Base-by-base conservation (phyloP, 2,329 filamentous ascomycete genomes). In the Daldinia eschscholtzii region DNA sequence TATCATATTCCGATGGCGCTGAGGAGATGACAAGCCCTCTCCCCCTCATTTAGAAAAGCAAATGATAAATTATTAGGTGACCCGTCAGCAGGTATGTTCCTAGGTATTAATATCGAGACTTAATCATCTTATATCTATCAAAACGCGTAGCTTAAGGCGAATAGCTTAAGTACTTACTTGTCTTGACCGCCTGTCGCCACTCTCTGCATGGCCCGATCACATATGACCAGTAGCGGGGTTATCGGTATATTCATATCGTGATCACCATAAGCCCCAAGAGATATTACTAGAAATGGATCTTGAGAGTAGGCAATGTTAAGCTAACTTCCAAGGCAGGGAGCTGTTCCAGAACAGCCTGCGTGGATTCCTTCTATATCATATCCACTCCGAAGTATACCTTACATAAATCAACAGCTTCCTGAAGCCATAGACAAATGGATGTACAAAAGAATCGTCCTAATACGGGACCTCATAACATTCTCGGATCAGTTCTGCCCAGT, bases 401-500 rank as follows among this genome's bases (percentile, higher is more conserved):
- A 9, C 35, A 12, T 39, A 5, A 39, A 15, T 15, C 13, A 39
- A 39, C 3, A 39, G 35, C 5, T 5, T 2, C 4, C 35, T 12
- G 13, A 39, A 10, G 35, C 35, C 35, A 39, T 39, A 15, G 35
- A 26, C 5, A 15, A 6, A 15, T 18, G 3, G 7, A 20, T 33
- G 12, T 35, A 53, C n/a, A 7, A 13, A 33, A 53, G 3, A 6
- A 35, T 15, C 6, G 15, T 37, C 35, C 33, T 37, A 55, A 6
- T 20, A 2, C 6, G 18, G 30, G 30, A 7, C 10, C 28, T 13
- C 6, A 35, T 61, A 62, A 13, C 50, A n/a, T 3, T 60, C 30
- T 6, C 7, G 41, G n/a, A 59, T 28, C 28, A 59, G 33, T 12
- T 56, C n/a, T 56, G 20, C 28, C 66, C 66, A 68, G 15, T 62